Conservation (phyloP, 129 eudicot genomes). For the Flaveria brownii region DNA sequence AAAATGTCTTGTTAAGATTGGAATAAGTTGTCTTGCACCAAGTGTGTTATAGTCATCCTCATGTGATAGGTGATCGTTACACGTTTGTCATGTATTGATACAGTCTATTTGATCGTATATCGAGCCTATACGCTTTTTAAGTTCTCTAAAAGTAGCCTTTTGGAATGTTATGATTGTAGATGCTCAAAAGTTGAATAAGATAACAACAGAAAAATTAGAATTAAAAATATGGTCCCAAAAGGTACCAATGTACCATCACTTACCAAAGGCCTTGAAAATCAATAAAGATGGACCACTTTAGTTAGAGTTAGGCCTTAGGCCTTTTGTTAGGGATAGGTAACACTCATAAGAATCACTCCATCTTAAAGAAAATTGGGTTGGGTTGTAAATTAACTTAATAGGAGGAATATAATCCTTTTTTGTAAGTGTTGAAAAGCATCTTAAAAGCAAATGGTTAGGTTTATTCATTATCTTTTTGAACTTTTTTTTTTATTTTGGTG, state of each 20-base stretch:
- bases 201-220: not conserved
- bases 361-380: not conserved
- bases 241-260: not conserved
- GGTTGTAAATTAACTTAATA: not conserved
- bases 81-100: constrained; percentile 2
- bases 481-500: no score
- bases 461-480: no score
- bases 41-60: not conserved
- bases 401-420: not conserved
- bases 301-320: constrained; percentile 20
- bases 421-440: not conserved
- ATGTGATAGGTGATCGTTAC: not conserved
- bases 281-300: constrained; percentile 35
- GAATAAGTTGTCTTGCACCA: constrained; percentile 5
- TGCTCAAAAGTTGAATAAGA: constrained; percentile 9
- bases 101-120: not conserved
- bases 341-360: not conserved
- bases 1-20: not conserved
- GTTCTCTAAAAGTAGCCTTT: constrained; percentile 3
- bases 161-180: constrained; percentile 25
- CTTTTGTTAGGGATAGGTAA: constrained; percentile 9
- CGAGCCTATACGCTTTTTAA: not conserved
- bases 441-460: not conserved
- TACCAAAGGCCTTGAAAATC: constrained; percentile 19
- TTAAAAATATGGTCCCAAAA: constrained; percentile 29